Evolutionary conservation across 2,329 filamentous ascomycete genomes (phyloP).

Genomic region (Phialophora macrospora): DNA sequence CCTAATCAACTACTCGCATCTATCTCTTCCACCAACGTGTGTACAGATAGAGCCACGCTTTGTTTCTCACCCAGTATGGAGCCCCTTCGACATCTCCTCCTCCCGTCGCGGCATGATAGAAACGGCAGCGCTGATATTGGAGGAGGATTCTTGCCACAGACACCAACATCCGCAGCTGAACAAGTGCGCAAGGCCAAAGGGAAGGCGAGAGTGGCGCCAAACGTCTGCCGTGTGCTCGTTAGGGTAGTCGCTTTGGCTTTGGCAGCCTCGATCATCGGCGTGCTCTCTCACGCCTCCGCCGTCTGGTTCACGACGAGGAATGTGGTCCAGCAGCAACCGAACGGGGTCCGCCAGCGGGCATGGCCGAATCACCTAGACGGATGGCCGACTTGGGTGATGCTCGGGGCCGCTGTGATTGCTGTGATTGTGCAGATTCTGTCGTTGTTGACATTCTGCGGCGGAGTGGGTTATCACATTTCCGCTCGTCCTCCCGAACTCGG

Average conservation of each 20-base stretch:
- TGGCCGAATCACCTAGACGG: constrained; percentile 22
- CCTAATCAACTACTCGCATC: not conserved
- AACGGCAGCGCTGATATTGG: not conserved
- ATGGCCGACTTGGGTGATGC: constrained; percentile 28
- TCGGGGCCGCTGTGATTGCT: constrained; percentile 18
- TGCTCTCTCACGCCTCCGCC: constrained; percentile 13
- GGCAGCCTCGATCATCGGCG: constrained; percentile 19
- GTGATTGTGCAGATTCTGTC: constrained; percentile 17
- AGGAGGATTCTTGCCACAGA: not conserved
- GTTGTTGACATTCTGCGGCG: constrained; percentile 21
- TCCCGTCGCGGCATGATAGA: not conserved
- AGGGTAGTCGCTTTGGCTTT: constrained; percentile 9
- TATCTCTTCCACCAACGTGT: not conserved
- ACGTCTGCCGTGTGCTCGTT: constrained; percentile 12
- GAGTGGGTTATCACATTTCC: constrained; percentile 7
- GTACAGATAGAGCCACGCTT: not conserved
- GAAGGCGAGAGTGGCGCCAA: constrained; percentile 9
- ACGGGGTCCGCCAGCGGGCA: constrained; percentile 13
- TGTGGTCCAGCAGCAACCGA: constrained; percentile 12
- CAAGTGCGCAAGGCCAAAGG: not conserved
- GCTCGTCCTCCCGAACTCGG: not conserved
- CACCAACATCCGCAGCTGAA: not conserved
- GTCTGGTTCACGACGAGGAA: constrained; percentile 21
- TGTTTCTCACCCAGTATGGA: constrained; percentile 9
- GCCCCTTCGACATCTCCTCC: constrained; percentile 17